Evolutionary conservation across 2,329 filamentous ascomycete genomes (phyloP), one percentile per base, ranked within the genome.

Genomic region (Penicillium aurantiogriseum): DNA sequence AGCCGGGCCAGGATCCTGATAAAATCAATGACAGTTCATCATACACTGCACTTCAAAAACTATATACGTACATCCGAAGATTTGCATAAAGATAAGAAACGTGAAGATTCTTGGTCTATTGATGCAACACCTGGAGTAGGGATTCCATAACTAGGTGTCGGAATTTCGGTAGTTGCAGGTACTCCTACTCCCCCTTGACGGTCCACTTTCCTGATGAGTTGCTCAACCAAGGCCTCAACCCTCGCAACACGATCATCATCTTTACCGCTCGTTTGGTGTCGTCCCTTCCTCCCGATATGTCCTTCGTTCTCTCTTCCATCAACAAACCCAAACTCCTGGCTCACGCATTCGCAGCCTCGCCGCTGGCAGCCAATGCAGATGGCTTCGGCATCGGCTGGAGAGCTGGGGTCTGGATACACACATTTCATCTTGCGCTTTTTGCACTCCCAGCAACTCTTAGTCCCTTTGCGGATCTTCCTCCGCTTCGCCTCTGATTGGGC

Each of bases 241-340:
- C 39, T 42, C 11, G 39, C 39, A 15, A 42, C 21, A 23, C 21
- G 39, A 23, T 42, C 17, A 4, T 25, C 11, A 29, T 29, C 25
- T n/a, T 45, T 29, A 29, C 23, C 25, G 17, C 23, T 29, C 15
- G 23, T n/a, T 23, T 8, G 39, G 21, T 15, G 39, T 42, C 39
- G 39, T 23, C 19, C 39, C 21, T 42, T 42, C 39, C 39, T 23
- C 11, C 23, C 19, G 19, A 23, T 19, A 42, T 42, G 6, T 42
- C 21, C 39, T 23, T 11, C 19, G 9, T 45, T 45, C 23, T 29
- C 15, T 15, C 13, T 21, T 25, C 15, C 21, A 43, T 25, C 19
- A 43, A 25, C 11, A 29, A 25, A 45, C 17, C 29, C 25, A 45
- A 76, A 76, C 45, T 83, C 80, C 60, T 85, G 82, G 58, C 79